Evolutionary conservation across 116 monocot species (phyloP), one percentile per base, ranked within the genome.

Genomic region (Cymodocea nodosa): DNA sequence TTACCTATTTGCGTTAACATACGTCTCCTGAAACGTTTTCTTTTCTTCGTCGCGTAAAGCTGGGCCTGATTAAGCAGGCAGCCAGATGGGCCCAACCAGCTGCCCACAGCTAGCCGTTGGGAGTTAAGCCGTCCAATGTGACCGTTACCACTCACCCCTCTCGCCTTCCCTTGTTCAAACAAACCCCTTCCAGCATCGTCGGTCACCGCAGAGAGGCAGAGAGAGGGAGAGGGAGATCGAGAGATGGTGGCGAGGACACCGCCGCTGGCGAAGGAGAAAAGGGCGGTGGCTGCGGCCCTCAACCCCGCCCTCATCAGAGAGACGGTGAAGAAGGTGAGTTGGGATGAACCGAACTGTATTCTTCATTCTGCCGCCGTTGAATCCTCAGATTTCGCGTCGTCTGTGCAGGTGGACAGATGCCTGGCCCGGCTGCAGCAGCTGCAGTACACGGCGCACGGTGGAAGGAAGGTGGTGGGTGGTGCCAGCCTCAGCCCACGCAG

Each of bases 361-460:
- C 11, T 34, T 54, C 54, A 13, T n/a, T 10, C 1, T 57, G 6
- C 19, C 18, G 10, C n/a, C 15, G 8, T 30, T 75, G 9, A 8
- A 30, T 12, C 40, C 40, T 65, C 36, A 35, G 44, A 23, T 11
- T 44, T 25, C 48, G 23, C 15, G n/a, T 55, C 24, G 7, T 37
- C 7, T 70, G 63, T 50, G 73, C 59, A 92, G 86, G 83, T 95
- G 54, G 95, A 95, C 25, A 76, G 70, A 56, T 94, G 94, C 77
- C 77, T 94, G 77, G 81, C 84, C 50, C 87, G 95, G 5, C 72
- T 95, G 64, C 85, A 87, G 65, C 87, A 95, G 68, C 85, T 95
- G 57, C 90, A 95, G 76, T 85, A 70, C 81, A 90, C 85, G 2
- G 87, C 90, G 25, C 37, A 76, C 40, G 85, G 87, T 4, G 87